Base-by-base conservation (phyloP, 805 yeast genomes). In the Wickerhamiella occidentalis region DNA sequence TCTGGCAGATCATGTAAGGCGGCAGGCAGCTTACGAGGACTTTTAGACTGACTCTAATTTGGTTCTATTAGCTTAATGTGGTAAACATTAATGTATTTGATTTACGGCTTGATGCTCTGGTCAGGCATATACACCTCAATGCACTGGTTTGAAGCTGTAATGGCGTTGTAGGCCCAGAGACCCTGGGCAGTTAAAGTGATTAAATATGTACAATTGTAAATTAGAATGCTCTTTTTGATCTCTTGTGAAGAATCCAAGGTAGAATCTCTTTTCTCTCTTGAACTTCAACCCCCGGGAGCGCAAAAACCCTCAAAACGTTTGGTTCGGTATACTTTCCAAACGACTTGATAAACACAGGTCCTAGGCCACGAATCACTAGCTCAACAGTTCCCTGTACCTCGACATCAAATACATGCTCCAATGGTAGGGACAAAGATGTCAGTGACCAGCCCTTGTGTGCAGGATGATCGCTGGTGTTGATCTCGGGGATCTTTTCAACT, bases 1-100 rank as follows among this genome's bases (percentile, higher is more conserved):
- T 65, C 58, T 77, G 83, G 63, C 92, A 82, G 36, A 64, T 64
- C 58, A 56, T 54, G 36, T 38, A 38, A 38, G 38, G n/a, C n/a
- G n/a, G n/a, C n/a, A n/a, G n/a, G n/a, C n/a, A n/a, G n/a, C n/a
- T n/a, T n/a, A n/a, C n/a, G n/a, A n/a, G n/a, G n/a, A n/a, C n/a
- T n/a, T n/a, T n/a, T n/a, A n/a, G n/a, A n/a, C n/a, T n/a, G n/a
- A n/a, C n/a, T n/a, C n/a, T n/a, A n/a, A n/a, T n/a, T n/a, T n/a
- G n/a, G n/a, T n/a, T n/a, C n/a, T n/a, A n/a, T n/a, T n/a, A n/a
- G n/a, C n/a, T n/a, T n/a, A n/a, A n/a, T n/a, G n/a, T n/a, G n/a
- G n/a, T n/a, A n/a, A n/a, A n/a, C n/a, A n/a, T n/a, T n/a, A n/a
- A n/a, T n/a, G n/a, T n/a, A n/a, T n/a, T n/a, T n/a, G n/a, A n/a